Conservation (phyloP, 768 basidiomycete genomes). For the Sporobolomyces phaffii region DNA sequence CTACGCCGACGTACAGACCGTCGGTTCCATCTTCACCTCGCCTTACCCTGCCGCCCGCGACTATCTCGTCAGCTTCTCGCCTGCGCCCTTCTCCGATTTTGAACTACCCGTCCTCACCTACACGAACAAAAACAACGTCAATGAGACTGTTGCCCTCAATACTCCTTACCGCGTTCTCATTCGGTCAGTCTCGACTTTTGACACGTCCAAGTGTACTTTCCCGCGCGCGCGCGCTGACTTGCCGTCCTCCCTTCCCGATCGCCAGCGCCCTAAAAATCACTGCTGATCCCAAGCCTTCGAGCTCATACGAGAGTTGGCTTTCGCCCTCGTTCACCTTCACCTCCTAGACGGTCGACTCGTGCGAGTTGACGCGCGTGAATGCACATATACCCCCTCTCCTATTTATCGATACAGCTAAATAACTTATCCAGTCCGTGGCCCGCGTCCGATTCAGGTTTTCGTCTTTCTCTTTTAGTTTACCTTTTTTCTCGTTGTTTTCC, state of each 20-base stretch:
- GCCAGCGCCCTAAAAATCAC: constrained; percentile 36
- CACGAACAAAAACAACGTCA: constrained; percentile 44
- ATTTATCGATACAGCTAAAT: too few relatives aligned
- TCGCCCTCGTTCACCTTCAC: constrained; percentile 24
- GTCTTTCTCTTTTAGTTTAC: too few relatives aligned
- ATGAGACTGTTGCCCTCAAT: constrained; percentile 44
- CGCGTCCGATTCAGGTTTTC: too few relatives aligned
- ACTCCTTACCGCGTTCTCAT: constrained; percentile 48
- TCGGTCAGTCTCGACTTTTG: neutral
- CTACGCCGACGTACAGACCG: constrained; percentile 42
- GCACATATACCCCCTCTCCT: too few relatives aligned
- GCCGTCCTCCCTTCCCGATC: neutral
- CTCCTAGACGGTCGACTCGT: too few relatives aligned
- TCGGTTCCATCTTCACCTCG: constrained; percentile 44
- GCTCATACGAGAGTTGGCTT: constrained; percentile 39
- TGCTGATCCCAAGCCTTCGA: constrained; percentile 23
- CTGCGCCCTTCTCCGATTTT: constrained; percentile 14
- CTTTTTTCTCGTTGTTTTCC: neutral
- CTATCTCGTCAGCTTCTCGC: constrained; percentile 25
- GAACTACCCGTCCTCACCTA: constrained; percentile 26
- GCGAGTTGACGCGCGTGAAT: too few relatives aligned
- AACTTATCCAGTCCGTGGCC: too few relatives aligned
- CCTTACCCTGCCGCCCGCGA: constrained; percentile 36
- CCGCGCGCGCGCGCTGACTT: too few relatives aligned
- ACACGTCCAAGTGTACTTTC: too few relatives aligned